Base-by-base conservation (phyloP, 169 alveolate genomes). In the Babesia ovata region DNA sequence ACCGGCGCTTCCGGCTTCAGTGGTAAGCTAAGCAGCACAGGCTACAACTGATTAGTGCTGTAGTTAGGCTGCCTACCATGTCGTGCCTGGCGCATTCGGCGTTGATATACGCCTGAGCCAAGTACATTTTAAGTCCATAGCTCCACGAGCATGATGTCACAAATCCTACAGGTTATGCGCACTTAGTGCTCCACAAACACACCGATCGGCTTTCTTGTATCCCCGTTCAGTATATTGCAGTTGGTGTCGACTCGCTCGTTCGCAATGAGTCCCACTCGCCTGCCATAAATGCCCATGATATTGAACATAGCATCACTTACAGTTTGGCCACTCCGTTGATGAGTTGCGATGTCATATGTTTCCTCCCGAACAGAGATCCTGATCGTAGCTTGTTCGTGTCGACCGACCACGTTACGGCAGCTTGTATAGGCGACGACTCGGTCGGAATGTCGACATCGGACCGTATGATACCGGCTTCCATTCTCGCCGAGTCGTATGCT, bases 331-430 rank as follows among this genome's bases (percentile, higher is more conserved):
- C 69, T 10, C 83, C 83, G 45, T 71, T 70, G 14, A 62, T 59
- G 26, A 81, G 26, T n/a, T 72, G 74, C 13, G 70, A 75, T 16
- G 67, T 62, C 22, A 89, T 22, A 49, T 76, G 75, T 53, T 79
- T 58, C 46, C 66, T 75, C 46, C 93, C 93, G 75, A 89, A 89
- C 26, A 89, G 45, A 26, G 66, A 57, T 53, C 79, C 69, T 24
- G 58, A 71, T 58, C 91, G 62, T 44, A 89, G 54, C 72, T 85
- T 89, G 50, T 85, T 57, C 52, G 70, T 72, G 72, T 89, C 88
- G 50, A 89, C 74, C 24, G 87, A 75, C 93, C 93, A 89, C 70
- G 90, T 70, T 26, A 89, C 78, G 1, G 93, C 67, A 22, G 92
- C 86, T 28, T 77, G 81, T 53, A 89, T 73, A 17, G 93, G 93